Conservation (phyloP, 1,284 basidiomycete genomes). For the Rhodotorula sp. region DNA sequence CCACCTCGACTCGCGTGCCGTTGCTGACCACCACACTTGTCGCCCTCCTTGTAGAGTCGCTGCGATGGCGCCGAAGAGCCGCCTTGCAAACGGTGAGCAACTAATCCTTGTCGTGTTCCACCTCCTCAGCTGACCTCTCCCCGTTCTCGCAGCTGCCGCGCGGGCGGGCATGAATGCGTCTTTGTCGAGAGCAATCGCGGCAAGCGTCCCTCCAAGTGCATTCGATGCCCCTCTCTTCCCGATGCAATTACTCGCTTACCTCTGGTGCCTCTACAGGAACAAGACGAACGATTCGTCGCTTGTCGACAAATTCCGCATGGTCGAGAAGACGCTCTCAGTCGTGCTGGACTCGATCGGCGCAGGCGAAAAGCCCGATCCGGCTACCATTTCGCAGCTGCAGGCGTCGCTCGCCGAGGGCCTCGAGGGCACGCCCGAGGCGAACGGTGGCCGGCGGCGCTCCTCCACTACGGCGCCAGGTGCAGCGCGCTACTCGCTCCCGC, state of each 20-base stretch:
- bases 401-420: conserved; percentile 26
- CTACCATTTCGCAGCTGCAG: conserved; percentile 21
- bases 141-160: conserved; percentile 3
- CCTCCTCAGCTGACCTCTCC: no score
- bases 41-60: conserved; percentile 11
- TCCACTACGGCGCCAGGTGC: background rate
- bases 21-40: no score
- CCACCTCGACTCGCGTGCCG: background rate
- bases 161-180: conserved; percentile 29
- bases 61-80: conserved; percentile 37
- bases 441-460: background rate
- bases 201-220: conserved; percentile 29
- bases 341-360: conserved; percentile 32
- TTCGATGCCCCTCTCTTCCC: background rate
- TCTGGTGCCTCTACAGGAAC: background rate
- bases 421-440: background rate
- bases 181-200: conserved; percentile 39
- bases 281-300: conserved; percentile 10
- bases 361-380: conserved; percentile 30
- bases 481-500: background rate
- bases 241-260: background rate
- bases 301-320: conserved; percentile 27
- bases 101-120: background rate
- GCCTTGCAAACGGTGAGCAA: conserved; percentile 26
- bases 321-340: conserved; percentile 25